Evolutionary conservation across 1,284 basidiomycete genomes (phyloP), one percentile per base, ranked within the genome.

Genomic region (Kalmanozyma brasiliensis): DNA sequence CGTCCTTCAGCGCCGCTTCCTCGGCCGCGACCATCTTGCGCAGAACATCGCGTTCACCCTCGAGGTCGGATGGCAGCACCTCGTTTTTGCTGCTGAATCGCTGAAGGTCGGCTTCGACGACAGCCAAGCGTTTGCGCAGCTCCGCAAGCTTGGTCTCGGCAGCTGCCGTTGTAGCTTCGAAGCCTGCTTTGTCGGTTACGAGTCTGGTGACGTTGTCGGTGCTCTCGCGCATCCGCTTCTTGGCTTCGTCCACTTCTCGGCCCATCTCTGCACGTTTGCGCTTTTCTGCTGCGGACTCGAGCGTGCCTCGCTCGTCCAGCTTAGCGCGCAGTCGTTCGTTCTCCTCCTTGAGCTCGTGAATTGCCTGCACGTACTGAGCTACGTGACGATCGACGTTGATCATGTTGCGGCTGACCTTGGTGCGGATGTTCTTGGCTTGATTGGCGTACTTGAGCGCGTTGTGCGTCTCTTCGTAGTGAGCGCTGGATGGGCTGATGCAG

Each of bases 271-370:
- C 76, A 84, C 82, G 57, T 88, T 85, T 38, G 89, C 90, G 43
- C 83, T 87, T 82, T 91, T 91, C 26, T 6, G 68, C 69, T 6
- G 77, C 79, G 26, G 77, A 77, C 49, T 81, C 78, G 49, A 82
- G 55, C 38, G 81, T 79, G 14, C 73, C 77, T 29, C 79, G 79
- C 23, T 88, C 90, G 5, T 89, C 87, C 43, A 96, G 85, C 83
- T 91, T 91, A 32, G 87, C 88, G 82, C 95, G 94, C 68, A 98
- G 88, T 74, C 94, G 91, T 23, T 88, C 87, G 53, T 93, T 89
- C 82, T 94, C 91, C 41, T 86, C 82, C 77, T 93, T 92, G 67
- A 94, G 88, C 55, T 91, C 85, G 81, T 92, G 92, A 77, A 98
- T 97, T 49, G 92, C 92, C 82, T 94, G 91, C 30, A 97, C 91